Percentiles rank a stretch among this genome's conserved stretches.
These are phyloP conservation scores for Vanilla planifolia DNA, from an alignment of 106 monocot species.

Conservation along the genomic window DNA sequence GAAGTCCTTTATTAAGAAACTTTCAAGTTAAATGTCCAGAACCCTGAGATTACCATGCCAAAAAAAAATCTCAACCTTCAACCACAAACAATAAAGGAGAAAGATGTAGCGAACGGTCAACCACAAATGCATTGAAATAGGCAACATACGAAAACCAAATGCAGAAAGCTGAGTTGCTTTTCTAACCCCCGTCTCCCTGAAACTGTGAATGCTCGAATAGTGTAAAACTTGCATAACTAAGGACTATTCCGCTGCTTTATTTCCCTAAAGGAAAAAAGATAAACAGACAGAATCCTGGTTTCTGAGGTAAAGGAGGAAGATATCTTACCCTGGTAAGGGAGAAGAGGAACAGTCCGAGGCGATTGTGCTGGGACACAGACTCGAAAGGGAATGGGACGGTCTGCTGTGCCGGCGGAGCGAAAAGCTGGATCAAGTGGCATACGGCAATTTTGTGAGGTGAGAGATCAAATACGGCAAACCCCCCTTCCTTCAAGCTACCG, in stretches of 20 bases:
- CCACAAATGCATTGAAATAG: no score
- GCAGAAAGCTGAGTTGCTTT: neutral
- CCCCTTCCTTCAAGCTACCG: slow-evolving; percentile 10
- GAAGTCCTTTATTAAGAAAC: no score
- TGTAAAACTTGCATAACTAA: no score
- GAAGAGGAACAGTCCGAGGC: slow-evolving; percentile 95
- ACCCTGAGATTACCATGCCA: no score
- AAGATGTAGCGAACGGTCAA: no score
- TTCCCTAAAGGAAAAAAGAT: neutral
- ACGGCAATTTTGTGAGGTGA: slow-evolving; percentile 91
- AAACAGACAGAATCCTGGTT: neutral
- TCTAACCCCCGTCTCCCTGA: no score
- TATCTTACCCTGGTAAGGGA: slow-evolving; percentile 53
- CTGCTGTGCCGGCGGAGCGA: slow-evolving; percentile 63
- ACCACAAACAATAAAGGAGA: no score
- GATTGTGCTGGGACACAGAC: slow-evolving; percentile 64
- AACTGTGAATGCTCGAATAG: no score
- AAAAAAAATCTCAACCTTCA: no score
- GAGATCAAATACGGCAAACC: slow-evolving; percentile 32
- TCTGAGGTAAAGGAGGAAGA: neutral
- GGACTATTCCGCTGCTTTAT: neutral
- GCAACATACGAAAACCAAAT: neutral
- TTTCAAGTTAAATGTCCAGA: no score
- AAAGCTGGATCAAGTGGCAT: slow-evolving; percentile 85
- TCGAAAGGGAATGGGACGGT: slow-evolving; percentile 54